These are phyloP conservation scores for Eutrema japonicum DNA, from an alignment of 345 rosid genomes.

Conservation along the genomic window DNA sequence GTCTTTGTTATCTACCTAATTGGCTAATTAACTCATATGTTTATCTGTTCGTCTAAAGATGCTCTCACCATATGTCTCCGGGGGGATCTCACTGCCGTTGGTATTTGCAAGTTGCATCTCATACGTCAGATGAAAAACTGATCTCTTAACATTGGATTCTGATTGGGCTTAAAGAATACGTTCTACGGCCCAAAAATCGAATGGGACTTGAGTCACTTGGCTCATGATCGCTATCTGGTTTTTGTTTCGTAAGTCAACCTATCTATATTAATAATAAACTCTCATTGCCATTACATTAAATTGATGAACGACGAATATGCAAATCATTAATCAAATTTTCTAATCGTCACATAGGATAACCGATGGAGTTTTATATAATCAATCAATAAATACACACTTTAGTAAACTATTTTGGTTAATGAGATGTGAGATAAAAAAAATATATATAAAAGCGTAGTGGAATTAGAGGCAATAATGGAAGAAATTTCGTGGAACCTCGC, in stretches of 20 bases:
- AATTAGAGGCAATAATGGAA: slow-evolving; percentile 22
- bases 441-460: slow-evolving; percentile 22
- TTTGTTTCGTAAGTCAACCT: neutral
- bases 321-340: neutral
- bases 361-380: neutral
- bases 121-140: no score
- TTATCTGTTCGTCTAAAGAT: no score
- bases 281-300: neutral
- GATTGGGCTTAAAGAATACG: neutral
- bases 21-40: no score
- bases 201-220: neutral
- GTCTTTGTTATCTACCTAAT: no score
- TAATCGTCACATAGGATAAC: neutral
- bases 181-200: slow-evolving; percentile 1
- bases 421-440: neutral
- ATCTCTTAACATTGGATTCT: neutral
- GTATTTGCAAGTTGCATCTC: no score
- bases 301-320: neutral
- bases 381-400: neutral
- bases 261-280: no score
- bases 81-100: no score
- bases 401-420: neutral
- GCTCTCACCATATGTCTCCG: no score
- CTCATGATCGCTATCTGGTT: neutral
- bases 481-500: slow-evolving; percentile 40